Evolutionary conservation across 2,329 filamentous ascomycete genomes (phyloP).

Genomic region (Endothia cerciana): DNA sequence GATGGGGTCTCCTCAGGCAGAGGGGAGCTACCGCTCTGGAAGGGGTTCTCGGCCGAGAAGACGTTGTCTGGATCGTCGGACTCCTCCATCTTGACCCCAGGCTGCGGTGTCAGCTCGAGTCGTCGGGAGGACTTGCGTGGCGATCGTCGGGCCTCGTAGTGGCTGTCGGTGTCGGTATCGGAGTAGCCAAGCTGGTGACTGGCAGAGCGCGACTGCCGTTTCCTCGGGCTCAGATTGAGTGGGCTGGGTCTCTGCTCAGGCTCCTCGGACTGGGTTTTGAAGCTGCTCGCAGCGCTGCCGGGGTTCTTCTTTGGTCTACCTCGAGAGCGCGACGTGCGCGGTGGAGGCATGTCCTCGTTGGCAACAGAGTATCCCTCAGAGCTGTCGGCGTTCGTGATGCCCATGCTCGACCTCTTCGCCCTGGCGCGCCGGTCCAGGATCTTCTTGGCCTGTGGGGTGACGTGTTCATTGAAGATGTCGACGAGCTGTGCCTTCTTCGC

Average conservation of each 20-base stretch:
- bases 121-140: slow-evolving; percentile 26
- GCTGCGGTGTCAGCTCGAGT: slow-evolving; percentile 44
- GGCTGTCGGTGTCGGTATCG: slow-evolving; percentile 54
- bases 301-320: slow-evolving; percentile 52
- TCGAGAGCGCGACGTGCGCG: slow-evolving; percentile 42
- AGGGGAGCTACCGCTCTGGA: slow-evolving; percentile 83
- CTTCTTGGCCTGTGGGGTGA: slow-evolving; percentile 77
- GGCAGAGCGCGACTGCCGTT: slow-evolving; percentile 57
- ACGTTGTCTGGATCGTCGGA: slow-evolving; percentile 62
- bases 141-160: slow-evolving; percentile 25
- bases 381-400: slow-evolving; percentile 73
- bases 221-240: slow-evolving; percentile 53
- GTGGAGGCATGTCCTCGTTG: slow-evolving; percentile 59
- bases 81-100: slow-evolving; percentile 57
- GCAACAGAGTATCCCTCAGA: slow-evolving; percentile 67
- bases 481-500: slow-evolving; percentile 92
- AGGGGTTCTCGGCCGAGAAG: slow-evolving; percentile 90
- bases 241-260: slow-evolving; percentile 42
- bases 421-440: slow-evolving; percentile 75
- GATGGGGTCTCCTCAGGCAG: slow-evolving; percentile 53
- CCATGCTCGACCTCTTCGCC: slow-evolving; percentile 83
- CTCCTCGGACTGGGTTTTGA: slow-evolving; percentile 56
- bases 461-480: slow-evolving; percentile 77
- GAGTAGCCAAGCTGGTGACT: slow-evolving; percentile 58
- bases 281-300: slow-evolving; percentile 55